Base-by-base conservation (phyloP, 805 yeast genomes). In the Ogataea methanolica region DNA sequence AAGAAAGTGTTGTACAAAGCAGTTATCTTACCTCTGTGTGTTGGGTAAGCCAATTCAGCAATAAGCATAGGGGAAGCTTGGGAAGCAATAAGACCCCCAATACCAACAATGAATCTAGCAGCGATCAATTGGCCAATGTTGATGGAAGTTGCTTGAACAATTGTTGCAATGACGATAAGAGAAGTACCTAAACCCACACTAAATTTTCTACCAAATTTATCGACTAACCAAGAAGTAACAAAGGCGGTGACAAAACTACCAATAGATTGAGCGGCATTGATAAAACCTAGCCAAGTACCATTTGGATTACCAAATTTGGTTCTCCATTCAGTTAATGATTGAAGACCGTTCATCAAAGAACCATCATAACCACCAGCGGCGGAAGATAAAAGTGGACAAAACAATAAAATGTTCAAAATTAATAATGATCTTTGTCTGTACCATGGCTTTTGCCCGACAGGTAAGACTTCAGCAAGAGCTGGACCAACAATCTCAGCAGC, bases 191-290 rank as follows among this genome's bases (percentile, higher is more conserved):
- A 42, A 22, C 75, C 55, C 34, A 83, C 72, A 47, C 76, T 59
- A 21, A 78, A 79, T 61, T 80, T 78, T 67, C 92, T 79, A 39
- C 92, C 91, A 41, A 71, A 56, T 22, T 44, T 49, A 66, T 60
- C 73, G 65, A 68, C 80, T 63, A 50, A 77, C 79, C 43, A 59
- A 61, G 44, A 53, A 33, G 65, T 46, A 12, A 48, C 17, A 3
- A 59, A 54, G 8, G 68, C 50, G 8, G 67, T 54, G 16, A 67
- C 43, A n/a, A 71, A 40, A 41, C 53, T 53, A 45, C 79, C 79
- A 49, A 69, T 67, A 49, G 57, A 58, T 23, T 62, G 63, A 49
- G 72, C 72, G 41, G 69, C 68, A 41, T 63, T 56, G 40, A 70
- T 55, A 35, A 69, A 66, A n/a, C 74, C 73, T 29, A 70, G 56